Base-by-base conservation (phyloP, 805 yeast species). In the Schizosaccharomyces lindneri region DNA sequence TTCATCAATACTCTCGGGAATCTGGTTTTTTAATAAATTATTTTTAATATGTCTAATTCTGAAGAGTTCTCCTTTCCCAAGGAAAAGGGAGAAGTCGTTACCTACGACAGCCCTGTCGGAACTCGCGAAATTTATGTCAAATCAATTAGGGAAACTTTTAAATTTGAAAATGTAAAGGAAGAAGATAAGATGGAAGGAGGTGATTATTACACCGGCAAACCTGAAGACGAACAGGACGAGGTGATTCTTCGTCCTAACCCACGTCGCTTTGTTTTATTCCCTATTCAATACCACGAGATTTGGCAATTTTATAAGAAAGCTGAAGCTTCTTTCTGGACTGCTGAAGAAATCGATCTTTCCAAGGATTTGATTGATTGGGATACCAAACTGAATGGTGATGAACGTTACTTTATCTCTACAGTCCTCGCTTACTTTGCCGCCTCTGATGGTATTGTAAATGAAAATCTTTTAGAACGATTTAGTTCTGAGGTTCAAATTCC, bases 231-330 rank as follows among this genome's bases (percentile, higher is more conserved):
- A 61, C 36, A 55, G 32, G 60, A 46, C n/a, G 98, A 90, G 78
- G 97, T 97, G 1, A 74, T 90, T 69, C 79, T 90, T 69, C 70
- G 72, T 61, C 96, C 87, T 74, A 93, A 90, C 80, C 81, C 80
- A 67, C 81, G 81, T 70, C 83, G 98, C 71, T 88, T 87, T 69
- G 97, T 93, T 61, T 76, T 90, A 64, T 89, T 89, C 81, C 98
- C 98, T 67, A 87, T 90, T 75, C 85, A 86, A 75, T 93, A 88
- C 77, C 90, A 89, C 72, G 97, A 90, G 61, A 86, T 90, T 73
- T 90, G 97, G 97, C 95, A 90, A 74, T 89, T 94, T 79, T 90
- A 90, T 76, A 90, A 90, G 79, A 87, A 90, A 76, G 97, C 97
- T 61, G 98, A 93, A 78, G 98, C 98, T 17, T 90, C 97, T 5